These are phyloP conservation scores for Hirsutella thompsonii DNA, from an alignment of 2,329 filamentous ascomycete species.

Conservation along the genomic window DNA sequence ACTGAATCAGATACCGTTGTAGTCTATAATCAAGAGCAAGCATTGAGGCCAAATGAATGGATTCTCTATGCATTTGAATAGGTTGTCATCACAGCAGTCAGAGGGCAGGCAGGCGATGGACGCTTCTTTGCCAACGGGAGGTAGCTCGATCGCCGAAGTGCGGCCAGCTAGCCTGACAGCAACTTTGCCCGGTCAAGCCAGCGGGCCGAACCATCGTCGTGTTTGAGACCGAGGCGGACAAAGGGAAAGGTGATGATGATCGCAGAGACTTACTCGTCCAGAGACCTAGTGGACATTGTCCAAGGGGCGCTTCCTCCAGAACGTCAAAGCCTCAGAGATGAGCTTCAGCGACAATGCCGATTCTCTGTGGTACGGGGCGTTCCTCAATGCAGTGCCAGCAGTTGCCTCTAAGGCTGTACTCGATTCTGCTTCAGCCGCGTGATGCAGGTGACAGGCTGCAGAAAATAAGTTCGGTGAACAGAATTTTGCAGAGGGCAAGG, in stretches of 20 bases:
- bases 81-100: conserved; percentile 46
- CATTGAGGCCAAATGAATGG: conserved; percentile 49
- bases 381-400: too few species aligned
- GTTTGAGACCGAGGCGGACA: too few species aligned
- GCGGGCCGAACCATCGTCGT: too few species aligned
- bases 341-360: background rate
- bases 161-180: too few species aligned
- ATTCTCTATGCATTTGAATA: conserved; percentile 43
- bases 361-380: background rate
- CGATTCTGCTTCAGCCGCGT: too few species aligned
- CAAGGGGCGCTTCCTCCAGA: background rate
- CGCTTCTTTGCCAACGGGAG: too few species aligned
- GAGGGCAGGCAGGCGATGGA: background rate
- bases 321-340: background rate
- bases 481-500: background rate
- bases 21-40: conserved; percentile 63
- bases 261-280: background rate
- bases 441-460: too few species aligned
- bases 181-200: too few species aligned
- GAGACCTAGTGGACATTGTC: background rate
- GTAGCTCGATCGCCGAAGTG: too few species aligned
- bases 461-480: background rate
- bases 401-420: too few species aligned
- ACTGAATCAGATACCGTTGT: conserved; percentile 89
- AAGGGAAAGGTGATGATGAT: background rate